Evolutionary conservation across 2,329 filamentous ascomycete genomes (phyloP), one percentile per base, ranked within the genome.

Genomic region (Clonostachys rosea): DNA sequence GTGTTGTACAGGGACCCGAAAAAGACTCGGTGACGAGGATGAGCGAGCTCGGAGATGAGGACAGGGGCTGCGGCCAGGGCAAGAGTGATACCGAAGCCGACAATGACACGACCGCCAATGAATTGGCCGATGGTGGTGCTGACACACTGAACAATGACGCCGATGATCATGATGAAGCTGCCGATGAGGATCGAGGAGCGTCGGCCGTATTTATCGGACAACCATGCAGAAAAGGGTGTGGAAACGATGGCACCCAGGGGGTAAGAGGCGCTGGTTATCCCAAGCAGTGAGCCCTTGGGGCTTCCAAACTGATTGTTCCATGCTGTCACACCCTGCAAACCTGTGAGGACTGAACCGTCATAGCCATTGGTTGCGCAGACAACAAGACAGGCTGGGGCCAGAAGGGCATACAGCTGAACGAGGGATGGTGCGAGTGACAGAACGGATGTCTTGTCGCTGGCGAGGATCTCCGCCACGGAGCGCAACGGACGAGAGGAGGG

Each of bases 211-310:
- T 60, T 68, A 49, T 84, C 76, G 42, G 79, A 79, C 11, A 83
- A 54, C 5, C 74, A 63, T 0, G 78, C 73, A 18, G 83, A 74
- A 45, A 84, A 73, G 0, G 80, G 81, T 2, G 83, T 69, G 18
- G 76, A 75, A 7, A 77, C 61, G 49, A 84, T 74, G 12, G 79
- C 78, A 8, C 81, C 80, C 3, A 84, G 66, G 7, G 76, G 78
- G 60, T 83, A 84, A n/a, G 77, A 76, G 2, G 80, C 76, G 2
- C 74, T 73, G 30, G 83, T 44, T 6, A 44, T 44, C 4, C 42
- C 42, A 8, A 14, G 17, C 13, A 44, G 42, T 9, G 18, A n/a
- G 42, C 42, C 42, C n/a, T n/a, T 14, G n/a, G 30, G 42, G 18
- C 13, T 30, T 13, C 24, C 42, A 34, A 44, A 34, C 7, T 30